A percentile compares a stretch with the other conserved stretches of the same genome.
Evolutionary conservation across 2,329 filamentous ascomycete species (phyloP).

Genomic region (Cladorrhinum sp.): DNA sequence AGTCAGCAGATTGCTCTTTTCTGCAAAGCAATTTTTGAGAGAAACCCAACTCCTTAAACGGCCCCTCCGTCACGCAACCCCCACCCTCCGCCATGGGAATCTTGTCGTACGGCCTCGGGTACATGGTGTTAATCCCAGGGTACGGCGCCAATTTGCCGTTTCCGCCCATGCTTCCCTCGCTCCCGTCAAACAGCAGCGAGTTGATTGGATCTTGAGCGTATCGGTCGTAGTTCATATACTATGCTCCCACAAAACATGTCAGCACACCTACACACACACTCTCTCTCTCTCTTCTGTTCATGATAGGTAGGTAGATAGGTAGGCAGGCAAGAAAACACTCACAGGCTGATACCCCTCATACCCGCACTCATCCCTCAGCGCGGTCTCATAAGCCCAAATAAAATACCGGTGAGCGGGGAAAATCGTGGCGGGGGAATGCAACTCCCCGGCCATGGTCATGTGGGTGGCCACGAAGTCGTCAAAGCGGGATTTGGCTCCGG

Average conservation of each 20-base stretch:
- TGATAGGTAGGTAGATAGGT: too few species aligned
- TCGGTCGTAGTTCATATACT: slow-evolving; percentile 49
- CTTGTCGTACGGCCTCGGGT: slow-evolving; percentile 18
- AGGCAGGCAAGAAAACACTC: too few species aligned
- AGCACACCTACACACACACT: too few species aligned
- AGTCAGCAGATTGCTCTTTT: slow-evolving; percentile 13
- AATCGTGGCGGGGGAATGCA: slow-evolving; percentile 41
- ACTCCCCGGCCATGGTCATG: slow-evolving; percentile 43
- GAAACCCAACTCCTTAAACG: slow-evolving; percentile 36
- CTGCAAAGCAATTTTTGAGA: too few species aligned
- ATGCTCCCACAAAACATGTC: too few species aligned
- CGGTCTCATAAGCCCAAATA: slow-evolving; percentile 30
- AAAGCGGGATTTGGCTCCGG: slow-evolving; percentile 44
- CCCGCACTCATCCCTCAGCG: slow-evolving; percentile 34
- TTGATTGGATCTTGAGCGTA: slow-evolving; percentile 40
- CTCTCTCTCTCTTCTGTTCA: too few species aligned
- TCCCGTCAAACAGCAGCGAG: slow-evolving; percentile 52
- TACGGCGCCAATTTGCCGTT: slow-evolving; percentile 40
- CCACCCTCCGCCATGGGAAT: slow-evolving; percentile 51
- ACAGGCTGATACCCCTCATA: slow-evolving; percentile 39
- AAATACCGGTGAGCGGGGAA: slow-evolving; percentile 33
- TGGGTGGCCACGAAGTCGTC: slow-evolving; percentile 51
- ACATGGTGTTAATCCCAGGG: slow-evolving; percentile 28
- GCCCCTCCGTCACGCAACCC: slow-evolving; percentile 46
- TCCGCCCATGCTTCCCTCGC: slow-evolving; percentile 43